Base-by-base conservation (phyloP, 306 rosid species). In the Begonia fuchsioides region DNA sequence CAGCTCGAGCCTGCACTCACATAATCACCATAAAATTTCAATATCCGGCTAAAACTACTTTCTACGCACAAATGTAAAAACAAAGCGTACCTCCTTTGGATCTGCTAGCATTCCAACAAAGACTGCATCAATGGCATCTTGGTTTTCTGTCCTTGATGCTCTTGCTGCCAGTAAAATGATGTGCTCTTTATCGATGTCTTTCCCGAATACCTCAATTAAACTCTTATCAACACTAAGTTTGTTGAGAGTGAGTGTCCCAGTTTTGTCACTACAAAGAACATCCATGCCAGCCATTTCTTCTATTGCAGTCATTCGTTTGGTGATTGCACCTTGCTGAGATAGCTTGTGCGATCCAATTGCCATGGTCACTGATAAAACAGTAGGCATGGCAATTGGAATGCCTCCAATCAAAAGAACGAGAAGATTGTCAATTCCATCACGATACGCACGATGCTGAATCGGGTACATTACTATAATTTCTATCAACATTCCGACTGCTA, bases 211-310 rank as follows among this genome's bases (percentile, higher is more conserved):
- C 81, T 90, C 98, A 41, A 85, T 57, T 76, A 90, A 73, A 73
- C 63, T 90, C 72, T 43, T 75, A 57, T 90, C 98, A 46, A 90
- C 79, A 59, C 81, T 85, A 35, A 90, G 80, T 78, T 90, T 90
- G 86, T 90, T 90, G 49, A 90, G 98, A 44, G 98, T 90, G 8
- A 90, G 80, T 35, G 98, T 90, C 47, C 98, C 98, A 1, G 98
- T 90, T 73, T 90, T 90, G 69, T 90, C 98, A 63, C 98, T 90
- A 78, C 98, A 90, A 40, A 90, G 90, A 12, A 90, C 97, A 63
- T 90, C 97, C 97, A 90, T 90, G 58, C 97, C 97, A 10, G 98
- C 98, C 95, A 90, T 58, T 73, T 90, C 98, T 73, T 90, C 98
- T 51, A 90, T 90, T 59, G 98, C 98, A 39, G 98, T 90, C 98